Evolutionary conservation across 805 yeast species (phyloP).

Genomic region (Candida mattraensis): DNA sequence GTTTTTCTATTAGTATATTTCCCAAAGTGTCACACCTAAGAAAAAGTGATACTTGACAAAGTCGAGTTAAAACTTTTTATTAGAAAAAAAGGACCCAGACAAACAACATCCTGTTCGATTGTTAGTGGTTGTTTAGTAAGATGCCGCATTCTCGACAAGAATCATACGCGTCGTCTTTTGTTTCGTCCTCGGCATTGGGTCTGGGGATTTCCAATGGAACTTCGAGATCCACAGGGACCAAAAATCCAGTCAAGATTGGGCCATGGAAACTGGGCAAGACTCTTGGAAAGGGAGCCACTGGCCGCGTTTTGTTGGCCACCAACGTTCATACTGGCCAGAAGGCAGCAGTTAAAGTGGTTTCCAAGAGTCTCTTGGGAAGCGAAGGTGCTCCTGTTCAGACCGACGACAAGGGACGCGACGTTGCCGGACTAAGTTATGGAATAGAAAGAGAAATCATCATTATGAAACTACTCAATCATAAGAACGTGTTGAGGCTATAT

Average conservation of each 20-base stretch:
- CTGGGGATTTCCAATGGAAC: conserved; percentile 27
- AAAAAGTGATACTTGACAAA: too few relatives aligned
- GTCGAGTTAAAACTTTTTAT: too few relatives aligned
- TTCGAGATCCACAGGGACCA: conserved; percentile 22
- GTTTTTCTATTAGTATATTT: too few relatives aligned
- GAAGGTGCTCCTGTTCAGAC: conserved; percentile 3
- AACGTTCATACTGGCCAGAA: conserved; percentile 80
- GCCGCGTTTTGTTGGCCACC: conserved; percentile 89
- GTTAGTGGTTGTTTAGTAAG: conserved; percentile 26
- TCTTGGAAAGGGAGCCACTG: conserved; percentile 94
- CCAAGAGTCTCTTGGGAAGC: conserved; percentile 67
- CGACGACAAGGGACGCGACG: conserved; percentile 40
- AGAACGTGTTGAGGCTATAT: conserved; percentile 73
- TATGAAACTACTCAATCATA: conserved; percentile 78
- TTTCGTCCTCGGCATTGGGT: conserved; percentile 43
- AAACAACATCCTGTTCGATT: too few relatives aligned
- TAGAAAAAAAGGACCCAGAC: too few relatives aligned
- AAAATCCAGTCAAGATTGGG: conserved; percentile 58
- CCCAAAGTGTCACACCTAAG: too few relatives aligned
- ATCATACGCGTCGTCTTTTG: conserved; percentile 56
- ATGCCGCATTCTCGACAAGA: conserved; percentile 56
- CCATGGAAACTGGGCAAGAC: conserved; percentile 98
- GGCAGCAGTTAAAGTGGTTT: conserved; percentile 96
- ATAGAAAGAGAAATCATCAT: conserved; percentile 83
- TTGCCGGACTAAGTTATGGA: conserved; percentile 72